phyloP scores from a whole-genome alignment of 2,329 filamentous ascomycete species.

The Penicillium paneum region DNA sequence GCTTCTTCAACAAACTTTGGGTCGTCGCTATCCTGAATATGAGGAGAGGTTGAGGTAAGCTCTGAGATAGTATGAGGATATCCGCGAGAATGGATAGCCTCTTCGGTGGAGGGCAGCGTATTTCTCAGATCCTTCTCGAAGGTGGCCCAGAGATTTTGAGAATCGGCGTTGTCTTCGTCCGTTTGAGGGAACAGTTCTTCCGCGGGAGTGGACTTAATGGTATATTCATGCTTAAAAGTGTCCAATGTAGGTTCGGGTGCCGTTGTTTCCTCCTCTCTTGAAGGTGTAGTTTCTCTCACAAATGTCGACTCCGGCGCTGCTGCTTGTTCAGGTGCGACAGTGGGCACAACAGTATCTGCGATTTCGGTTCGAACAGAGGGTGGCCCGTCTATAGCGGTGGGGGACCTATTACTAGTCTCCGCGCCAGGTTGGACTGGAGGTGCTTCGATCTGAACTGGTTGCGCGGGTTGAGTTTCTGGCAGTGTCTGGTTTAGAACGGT shows the following conservation, averaged over 20 bases:
- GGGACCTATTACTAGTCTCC: not conserved
- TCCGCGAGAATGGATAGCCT: not conserved
- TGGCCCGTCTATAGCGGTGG: not conserved
- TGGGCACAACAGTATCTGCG: not conserved
- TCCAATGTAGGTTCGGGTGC: not conserved
- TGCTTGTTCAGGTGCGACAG: not conserved
- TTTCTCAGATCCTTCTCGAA: not conserved
- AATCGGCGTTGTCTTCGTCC: not conserved
- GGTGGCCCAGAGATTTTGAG: not conserved
- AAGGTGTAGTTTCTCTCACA: not conserved
- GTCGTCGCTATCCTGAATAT: not conserved
- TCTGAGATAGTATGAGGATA: not conserved
- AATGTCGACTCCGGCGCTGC: not conserved
- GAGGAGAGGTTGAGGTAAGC: not conserved
- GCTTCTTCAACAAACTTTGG: not conserved
- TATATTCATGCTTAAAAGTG: not conserved
- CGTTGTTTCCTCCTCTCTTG: not conserved
- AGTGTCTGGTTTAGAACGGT: not conserved
- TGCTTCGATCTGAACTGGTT: not conserved
- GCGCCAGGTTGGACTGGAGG: not conserved
- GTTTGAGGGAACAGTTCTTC: not conserved
- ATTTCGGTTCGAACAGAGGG: not conserved
- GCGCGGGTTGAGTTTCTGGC: not conserved
- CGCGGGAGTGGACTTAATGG: not conserved
- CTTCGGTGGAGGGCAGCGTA: not conserved